These are phyloP conservation scores for Peronosclerospora sorghi DNA, from an alignment of 352 stramenopile genomes.

Conservation along the genomic window DNA sequence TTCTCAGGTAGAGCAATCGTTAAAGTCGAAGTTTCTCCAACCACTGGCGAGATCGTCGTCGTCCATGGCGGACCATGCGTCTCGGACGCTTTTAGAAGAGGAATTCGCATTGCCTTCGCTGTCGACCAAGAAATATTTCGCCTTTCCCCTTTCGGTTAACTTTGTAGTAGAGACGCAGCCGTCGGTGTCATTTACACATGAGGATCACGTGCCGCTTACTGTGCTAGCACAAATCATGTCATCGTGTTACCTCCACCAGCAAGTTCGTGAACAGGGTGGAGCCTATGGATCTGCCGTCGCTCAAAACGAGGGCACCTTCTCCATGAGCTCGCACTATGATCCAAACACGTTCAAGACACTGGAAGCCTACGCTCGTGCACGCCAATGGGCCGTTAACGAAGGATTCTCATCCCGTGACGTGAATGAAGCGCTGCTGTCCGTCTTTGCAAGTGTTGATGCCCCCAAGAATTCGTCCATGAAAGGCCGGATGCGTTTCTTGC, in stretches of 20 bases:
- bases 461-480: slow-evolving; percentile 66
- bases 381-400: slow-evolving; percentile 36
- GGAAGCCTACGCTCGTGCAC: slow-evolving; percentile 50
- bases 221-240: slow-evolving; percentile 78
- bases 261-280: slow-evolving; percentile 68
- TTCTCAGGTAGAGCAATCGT: slow-evolving; percentile 29
- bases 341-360: slow-evolving; percentile 75
- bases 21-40: slow-evolving; percentile 38
- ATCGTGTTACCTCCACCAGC: slow-evolving; percentile 74
- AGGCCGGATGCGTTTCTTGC: slow-evolving; percentile 64
- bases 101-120: slow-evolving; percentile 14
- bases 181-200: slow-evolving; percentile 59
- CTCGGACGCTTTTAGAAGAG: slow-evolving; percentile 9
- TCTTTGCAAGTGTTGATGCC: slow-evolving; percentile 68
- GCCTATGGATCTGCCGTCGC: slow-evolving; percentile 65
- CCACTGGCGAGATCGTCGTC: slow-evolving; percentile 21
- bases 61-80: slow-evolving; percentile 8
- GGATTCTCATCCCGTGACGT: slow-evolving; percentile 63
- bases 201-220: slow-evolving; percentile 61
- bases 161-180: slow-evolving; percentile 72
- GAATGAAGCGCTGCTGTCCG: slow-evolving; percentile 67
- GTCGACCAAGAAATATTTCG: slow-evolving; percentile 51
- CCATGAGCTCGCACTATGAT: slow-evolving; percentile 78
- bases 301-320: slow-evolving; percentile 69
- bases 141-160: slow-evolving; percentile 72